Percentiles rank a stretch among this genome's conserved stretches.
Conservation (phyloP, 2,329 filamentous ascomycete species). For the Phyllosticta paracitricarpa region DNA sequence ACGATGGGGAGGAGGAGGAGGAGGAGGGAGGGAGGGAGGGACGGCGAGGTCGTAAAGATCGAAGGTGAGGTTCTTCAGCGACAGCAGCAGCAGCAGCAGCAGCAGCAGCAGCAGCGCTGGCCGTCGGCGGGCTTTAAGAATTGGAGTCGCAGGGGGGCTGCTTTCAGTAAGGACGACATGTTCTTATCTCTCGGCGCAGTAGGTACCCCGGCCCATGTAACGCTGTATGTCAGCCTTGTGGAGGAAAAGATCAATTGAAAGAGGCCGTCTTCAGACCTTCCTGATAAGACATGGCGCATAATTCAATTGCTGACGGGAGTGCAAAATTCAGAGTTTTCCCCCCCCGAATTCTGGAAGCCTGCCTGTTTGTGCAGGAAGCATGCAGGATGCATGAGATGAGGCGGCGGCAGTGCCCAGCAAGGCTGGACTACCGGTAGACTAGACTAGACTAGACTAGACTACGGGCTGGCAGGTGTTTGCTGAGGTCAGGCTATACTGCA, state of each 20-base stretch:
- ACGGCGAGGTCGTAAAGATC: background rate
- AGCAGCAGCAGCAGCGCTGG: too few relatives aligned
- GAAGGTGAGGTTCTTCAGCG: background rate
- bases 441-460: too few relatives aligned
- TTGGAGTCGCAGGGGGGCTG: conserved; percentile 6
- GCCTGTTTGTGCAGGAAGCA: background rate
- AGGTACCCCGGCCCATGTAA: conserved; percentile 2
- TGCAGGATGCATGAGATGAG: background rate
- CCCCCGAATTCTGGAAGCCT: background rate
- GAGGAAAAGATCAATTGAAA: background rate
- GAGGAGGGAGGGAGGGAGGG: background rate
- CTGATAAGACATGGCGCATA: conserved; percentile 8
- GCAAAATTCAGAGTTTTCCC: background rate
- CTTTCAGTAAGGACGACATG: background rate
- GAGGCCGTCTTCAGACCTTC: conserved; percentile 3
- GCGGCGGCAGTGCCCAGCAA: background rate
- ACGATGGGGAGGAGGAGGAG: background rate
- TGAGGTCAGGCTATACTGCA: background rate
- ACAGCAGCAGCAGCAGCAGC: too few relatives aligned
- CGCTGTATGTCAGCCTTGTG: conserved; percentile 1
- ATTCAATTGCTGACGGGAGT: conserved; percentile 1
- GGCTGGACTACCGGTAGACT: background rate
- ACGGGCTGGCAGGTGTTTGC: background rate
- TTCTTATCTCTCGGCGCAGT: conserved; percentile 1
- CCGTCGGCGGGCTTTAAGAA: background rate